These are phyloP conservation scores for Colletotrichum tropicale DNA, from an alignment of 2,329 filamentous ascomycete species.

Conservation along the genomic window DNA sequence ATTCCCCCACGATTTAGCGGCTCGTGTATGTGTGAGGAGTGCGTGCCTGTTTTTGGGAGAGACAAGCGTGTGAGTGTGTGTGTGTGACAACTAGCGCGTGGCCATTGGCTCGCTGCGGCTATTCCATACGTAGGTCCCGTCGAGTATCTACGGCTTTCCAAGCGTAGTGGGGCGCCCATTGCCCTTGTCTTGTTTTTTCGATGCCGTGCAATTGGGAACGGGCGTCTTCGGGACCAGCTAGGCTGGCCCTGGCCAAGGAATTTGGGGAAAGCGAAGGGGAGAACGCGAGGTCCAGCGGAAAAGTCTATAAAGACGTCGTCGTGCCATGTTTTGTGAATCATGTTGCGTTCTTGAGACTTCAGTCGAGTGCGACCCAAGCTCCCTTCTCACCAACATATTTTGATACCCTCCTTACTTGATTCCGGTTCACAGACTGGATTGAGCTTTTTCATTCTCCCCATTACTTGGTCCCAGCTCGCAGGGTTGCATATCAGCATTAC, in stretches of 20 bases:
- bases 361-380: background rate
- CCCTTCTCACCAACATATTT: background rate
- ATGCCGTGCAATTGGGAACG: background rate
- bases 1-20: constrained; percentile 10
- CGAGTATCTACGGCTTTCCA: constrained; percentile 2
- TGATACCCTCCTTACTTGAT: background rate
- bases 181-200: background rate
- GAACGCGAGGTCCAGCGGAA: background rate
- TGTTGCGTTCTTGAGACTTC: background rate
- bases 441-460: background rate
- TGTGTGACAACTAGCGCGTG: background rate
- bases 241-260: background rate
- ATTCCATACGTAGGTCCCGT: background rate
- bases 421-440: background rate
- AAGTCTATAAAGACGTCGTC: constrained; percentile 15
- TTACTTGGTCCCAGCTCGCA: background rate
- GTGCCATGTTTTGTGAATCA: background rate
- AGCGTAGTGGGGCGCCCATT: background rate
- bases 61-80: background rate
- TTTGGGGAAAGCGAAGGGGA: background rate
- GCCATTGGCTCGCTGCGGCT: background rate
- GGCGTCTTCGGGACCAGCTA: background rate
- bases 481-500: background rate
- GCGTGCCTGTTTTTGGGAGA: background rate
- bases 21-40: background rate